Base-by-base conservation (phyloP, 352 stramenopile species). In the Phytophthora tentaculata region DNA sequence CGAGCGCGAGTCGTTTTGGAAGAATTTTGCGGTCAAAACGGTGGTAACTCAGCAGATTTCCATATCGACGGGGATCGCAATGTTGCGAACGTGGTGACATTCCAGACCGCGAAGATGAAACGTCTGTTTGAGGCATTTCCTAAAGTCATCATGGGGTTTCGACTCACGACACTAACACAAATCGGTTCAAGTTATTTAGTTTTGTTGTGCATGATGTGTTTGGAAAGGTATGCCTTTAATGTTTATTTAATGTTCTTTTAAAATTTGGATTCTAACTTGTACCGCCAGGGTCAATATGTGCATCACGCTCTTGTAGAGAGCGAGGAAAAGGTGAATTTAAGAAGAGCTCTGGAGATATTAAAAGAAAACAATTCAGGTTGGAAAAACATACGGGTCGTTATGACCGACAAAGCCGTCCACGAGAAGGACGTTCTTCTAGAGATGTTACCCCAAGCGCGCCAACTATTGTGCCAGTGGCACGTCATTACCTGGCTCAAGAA, bases 181-280 rank as follows among this genome's bases (percentile, higher is more conserved):
- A 39, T 14, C 32, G 32, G 2, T 39, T 14, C 32, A 39, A 43
- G 20, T 47, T 37, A 5, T 54, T 55, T 37, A 29, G 58, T 62
- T 57, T 61, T 26, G 55, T 65, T 59, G 47, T 37, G 47, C 10
- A 16, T 19, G 17, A 52, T 29, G 43, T 37, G 19, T 64, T 28
- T 49, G 26, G 35, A 4, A 43, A 43, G 35, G 35, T 43, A 39
- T 39, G 10, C 5, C 32, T 14, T 39, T 32, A 32, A 32, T 8
- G 4, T 3, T 8, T 8, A 8, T 32, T 32, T 8, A 32, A 32
- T 32, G 26, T 32, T n/a, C n/a, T n/a, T n/a, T n/a, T n/a, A n/a
- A n/a, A n/a, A n/a, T n/a, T n/a, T n/a, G n/a, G n/a, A n/a, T n/a
- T n/a, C n/a, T n/a, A n/a, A n/a, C n/a, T n/a, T n/a, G n/a, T n/a